phyloP scores from a whole-genome alignment of 345 rosid genomes.

The Isatis tinctoria region DNA sequence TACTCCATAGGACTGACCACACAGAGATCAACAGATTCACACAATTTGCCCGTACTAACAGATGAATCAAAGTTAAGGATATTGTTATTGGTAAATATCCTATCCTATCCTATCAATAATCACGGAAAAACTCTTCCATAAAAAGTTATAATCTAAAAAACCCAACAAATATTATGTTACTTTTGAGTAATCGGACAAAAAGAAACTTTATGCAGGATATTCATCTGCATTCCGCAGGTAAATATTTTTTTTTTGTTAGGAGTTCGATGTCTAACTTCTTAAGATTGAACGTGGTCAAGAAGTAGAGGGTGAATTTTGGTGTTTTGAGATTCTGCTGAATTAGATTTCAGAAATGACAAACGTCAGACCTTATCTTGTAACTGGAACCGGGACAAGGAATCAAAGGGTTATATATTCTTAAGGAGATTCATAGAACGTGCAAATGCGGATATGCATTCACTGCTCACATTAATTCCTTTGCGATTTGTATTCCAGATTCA shows the following conservation, averaged over 20 bases:
- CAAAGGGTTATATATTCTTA: neutral
- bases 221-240: too few relatives aligned
- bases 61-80: neutral
- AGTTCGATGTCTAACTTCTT: neutral
- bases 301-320: neutral
- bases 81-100: too few relatives aligned
- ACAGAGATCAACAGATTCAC: neutral
- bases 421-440: neutral
- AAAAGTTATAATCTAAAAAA: too few relatives aligned
- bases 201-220: too few relatives aligned
- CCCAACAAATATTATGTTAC: too few relatives aligned
- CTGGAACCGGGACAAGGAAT: neutral
- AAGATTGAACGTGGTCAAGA: neutral
- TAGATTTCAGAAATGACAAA: neutral
- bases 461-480: neutral
- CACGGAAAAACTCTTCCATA: too few relatives aligned
- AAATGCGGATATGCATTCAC: neutral
- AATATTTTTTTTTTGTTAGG: too few relatives aligned
- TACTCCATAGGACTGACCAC: neutral
- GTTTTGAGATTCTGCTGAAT: neutral
- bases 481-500: neutral
- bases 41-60: neutral
- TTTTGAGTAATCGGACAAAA: too few relatives aligned
- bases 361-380: neutral
- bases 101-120: too few relatives aligned